A percentile compares a stretch with the other conserved stretches of the same genome.
Conservation (phyloP, 208 protist genomes). For the Borovskyia barvae region DNA sequence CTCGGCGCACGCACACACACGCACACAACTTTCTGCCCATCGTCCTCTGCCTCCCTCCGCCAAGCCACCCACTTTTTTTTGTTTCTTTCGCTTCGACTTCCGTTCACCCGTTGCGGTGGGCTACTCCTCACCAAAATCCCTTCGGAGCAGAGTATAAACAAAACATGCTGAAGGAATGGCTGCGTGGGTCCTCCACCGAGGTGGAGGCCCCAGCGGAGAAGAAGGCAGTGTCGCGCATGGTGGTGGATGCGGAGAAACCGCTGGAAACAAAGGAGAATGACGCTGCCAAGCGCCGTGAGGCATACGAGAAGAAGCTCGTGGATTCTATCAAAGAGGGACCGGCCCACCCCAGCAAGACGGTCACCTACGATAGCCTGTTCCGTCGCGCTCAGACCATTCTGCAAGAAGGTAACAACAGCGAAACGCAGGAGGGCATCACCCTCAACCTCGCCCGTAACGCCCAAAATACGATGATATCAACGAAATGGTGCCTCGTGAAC, state of each 20-base stretch:
- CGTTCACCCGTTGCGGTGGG: no score
- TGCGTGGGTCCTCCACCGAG: constrained; percentile 47
- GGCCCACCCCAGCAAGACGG: constrained; percentile 30
- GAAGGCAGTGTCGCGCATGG: constrained; percentile 60
- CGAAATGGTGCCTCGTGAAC: constrained; percentile 79
- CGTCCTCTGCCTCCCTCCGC: not conserved
- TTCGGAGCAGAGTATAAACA: no score
- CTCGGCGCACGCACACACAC: no score
- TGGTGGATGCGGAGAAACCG: constrained; percentile 76
- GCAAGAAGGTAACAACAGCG: constrained; percentile 60
- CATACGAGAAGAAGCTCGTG: constrained; percentile 73
- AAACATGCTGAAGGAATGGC: constrained; percentile 86
- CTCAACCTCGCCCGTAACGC: constrained; percentile 71
- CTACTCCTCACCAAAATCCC: no score
- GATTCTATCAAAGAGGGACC: constrained; percentile 63
- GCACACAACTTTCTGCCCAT: no score
- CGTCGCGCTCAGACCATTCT: constrained; percentile 60
- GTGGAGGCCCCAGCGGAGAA: constrained; percentile 31
- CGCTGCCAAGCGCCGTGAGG: constrained; percentile 36
- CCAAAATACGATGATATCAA: constrained; percentile 82
- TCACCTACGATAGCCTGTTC: constrained; percentile 82
- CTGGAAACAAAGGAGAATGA: constrained; percentile 51
- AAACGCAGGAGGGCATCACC: constrained; percentile 71
- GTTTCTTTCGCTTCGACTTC: constrained; percentile 14
- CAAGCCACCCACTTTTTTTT: constrained; percentile 3